Base-by-base conservation (phyloP, 208 protist species). In the Balamuthia mandrillaris region DNA sequence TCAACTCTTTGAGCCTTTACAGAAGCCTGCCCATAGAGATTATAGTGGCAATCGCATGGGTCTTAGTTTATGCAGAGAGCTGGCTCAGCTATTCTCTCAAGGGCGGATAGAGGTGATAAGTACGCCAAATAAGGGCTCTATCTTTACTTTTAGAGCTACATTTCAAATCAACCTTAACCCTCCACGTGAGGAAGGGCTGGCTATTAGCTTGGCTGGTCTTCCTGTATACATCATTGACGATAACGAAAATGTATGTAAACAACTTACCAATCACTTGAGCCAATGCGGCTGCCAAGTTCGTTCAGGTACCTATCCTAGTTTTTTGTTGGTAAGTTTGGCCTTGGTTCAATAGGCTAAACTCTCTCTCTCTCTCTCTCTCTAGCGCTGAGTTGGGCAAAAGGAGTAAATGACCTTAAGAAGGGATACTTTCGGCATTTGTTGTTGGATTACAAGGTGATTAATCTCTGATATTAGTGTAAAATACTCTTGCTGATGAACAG, bases 211-310 rank as follows among this genome's bases (percentile, higher is more conserved):
- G n/a, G n/a, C n/a, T n/a, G 49, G 72, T 39, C 61, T 81, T 35
- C 72, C 72, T 3, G 45, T 81, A 16, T 81, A 81, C 33, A 44
- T 81, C 29, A 81, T 81, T 51, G 72, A 81, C 52, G 52, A 81
- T 31, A 81, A 81, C 72, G 37, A 47, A 61, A 12, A 81, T 14
- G 52, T 81, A 33, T 61, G 72, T 51, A 33, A 61, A 39, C 49
- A 45, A 37, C 29, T 81, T 33, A 81, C 45, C 49, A 47, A 33
- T 39, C 72, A 81, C 18, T 18, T 81, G 4, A 47, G 37, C 21
- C 49, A 81, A 37, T 81, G 33, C 33, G 47, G 72, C 9, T 81
- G 72, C 47, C 45, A 39, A 2, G 31, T 81, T 4, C 42, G 21
- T 35, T 81, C 54, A 63, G 72, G 72, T 81, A 18, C 65, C 41